A percentile compares a stretch with the other conserved stretches of the same genome.
These are phyloP conservation scores for Cardamine chenopodiifolia DNA, from an alignment of 345 rosid species.

Conservation along the genomic window DNA sequence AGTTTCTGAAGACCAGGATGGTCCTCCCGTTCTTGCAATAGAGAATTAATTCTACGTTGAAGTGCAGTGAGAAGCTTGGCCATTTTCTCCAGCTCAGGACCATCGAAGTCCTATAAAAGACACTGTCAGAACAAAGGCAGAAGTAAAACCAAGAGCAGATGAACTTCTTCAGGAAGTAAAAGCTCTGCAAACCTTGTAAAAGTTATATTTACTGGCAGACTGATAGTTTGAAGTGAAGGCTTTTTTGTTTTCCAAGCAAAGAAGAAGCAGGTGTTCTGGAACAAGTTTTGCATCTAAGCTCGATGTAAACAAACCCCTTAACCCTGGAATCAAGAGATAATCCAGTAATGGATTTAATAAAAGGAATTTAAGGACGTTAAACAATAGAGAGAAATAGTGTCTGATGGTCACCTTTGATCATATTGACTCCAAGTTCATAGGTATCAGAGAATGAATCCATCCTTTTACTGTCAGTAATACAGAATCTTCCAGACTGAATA, in stretches of 20 bases:
- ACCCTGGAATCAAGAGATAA: conserved; percentile 53
- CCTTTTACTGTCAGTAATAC: conserved; percentile 56
- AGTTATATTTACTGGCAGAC: conserved; percentile 60
- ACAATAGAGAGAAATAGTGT: conserved; percentile 13
- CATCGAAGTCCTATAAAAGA: conserved; percentile 67
- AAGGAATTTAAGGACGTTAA: not conserved
- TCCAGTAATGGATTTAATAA: conserved; percentile 16
- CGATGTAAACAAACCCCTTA: conserved; percentile 60
- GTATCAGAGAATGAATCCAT: conserved; percentile 66
- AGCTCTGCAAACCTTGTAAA: conserved; percentile 73
- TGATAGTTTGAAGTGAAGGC: conserved; percentile 46
- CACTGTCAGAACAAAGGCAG: conserved; percentile 23
- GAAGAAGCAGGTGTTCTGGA: conserved; percentile 81
- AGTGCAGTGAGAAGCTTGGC: conserved; percentile 62
- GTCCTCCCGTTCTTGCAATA: conserved; percentile 73
- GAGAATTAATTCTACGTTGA: conserved; percentile 48
- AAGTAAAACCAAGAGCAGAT: conserved; percentile 15
- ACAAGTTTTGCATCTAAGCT: conserved; percentile 73
- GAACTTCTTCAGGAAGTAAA: conserved; percentile 16
- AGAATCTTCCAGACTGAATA: conserved; percentile 64
- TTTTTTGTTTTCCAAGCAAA: conserved; percentile 64
- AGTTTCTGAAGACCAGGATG: conserved; percentile 81
- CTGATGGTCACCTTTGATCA: conserved; percentile 64
- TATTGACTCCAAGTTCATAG: conserved; percentile 67
- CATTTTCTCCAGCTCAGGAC: conserved; percentile 70